These are phyloP conservation scores for Oryza nivara DNA, from an alignment of 176 grass and related monocot genomes.

Conservation along the genomic window DNA sequence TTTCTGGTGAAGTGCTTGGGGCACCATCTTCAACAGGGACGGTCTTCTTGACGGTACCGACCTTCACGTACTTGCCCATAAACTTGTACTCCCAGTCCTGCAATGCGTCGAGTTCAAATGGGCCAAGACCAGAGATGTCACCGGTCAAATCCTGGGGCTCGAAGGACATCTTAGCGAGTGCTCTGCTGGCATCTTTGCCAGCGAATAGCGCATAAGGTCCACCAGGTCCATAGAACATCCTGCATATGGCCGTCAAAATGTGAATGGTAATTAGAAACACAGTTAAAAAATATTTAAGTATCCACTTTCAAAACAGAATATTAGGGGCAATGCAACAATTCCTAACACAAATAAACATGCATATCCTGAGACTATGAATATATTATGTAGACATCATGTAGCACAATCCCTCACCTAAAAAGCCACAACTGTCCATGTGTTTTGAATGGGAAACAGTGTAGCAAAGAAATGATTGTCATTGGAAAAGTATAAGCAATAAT, in stretches of 20 bases:
- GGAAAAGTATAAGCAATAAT: neutral
- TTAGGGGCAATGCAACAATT: neutral
- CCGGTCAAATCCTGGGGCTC: constrained; percentile 73
- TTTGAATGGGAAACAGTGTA: constrained; percentile 1
- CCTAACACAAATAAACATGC: neutral
- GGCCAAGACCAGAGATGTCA: constrained; percentile 74
- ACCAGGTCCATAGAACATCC: constrained; percentile 98
- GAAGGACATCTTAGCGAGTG: constrained; percentile 87
- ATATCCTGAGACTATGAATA: constrained; percentile 13
- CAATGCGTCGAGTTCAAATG: constrained; percentile 78
- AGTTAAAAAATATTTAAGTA: neutral
- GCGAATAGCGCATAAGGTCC: constrained; percentile 86
- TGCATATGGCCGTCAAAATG: constrained; percentile 31
- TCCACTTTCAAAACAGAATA: neutral
- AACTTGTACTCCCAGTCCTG: constrained; percentile 99
- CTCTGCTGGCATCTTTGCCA: constrained; percentile 89
- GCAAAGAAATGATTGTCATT: constrained; percentile 6
- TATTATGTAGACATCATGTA: constrained; percentile 1
- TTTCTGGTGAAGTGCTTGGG: constrained; percentile 37
- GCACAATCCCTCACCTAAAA: neutral
- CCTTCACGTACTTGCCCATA: constrained; percentile 93
- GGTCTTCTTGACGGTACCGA: constrained; percentile 73
- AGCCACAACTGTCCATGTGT: constrained; percentile 5
- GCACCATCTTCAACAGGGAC: constrained; percentile 42
- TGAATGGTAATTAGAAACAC: constrained; percentile 16